A percentile compares a stretch with the other conserved stretches of the same genome.
phyloP scores from a whole-genome alignment of 768 basidiomycete genomes.

The Vararia minispora region DNA sequence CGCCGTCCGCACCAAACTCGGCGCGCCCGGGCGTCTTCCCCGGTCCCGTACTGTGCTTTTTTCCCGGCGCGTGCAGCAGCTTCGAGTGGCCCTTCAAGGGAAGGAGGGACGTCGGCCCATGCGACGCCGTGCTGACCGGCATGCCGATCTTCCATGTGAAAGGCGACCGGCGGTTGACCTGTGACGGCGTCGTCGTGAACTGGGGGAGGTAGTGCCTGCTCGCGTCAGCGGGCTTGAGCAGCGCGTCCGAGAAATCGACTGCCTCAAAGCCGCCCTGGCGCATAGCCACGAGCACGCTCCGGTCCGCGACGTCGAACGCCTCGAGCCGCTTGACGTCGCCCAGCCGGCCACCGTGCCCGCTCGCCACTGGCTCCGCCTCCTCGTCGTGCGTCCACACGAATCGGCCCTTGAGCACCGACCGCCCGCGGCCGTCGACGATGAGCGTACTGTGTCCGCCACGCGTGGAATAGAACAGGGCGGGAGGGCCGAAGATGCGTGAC shows the following conservation, averaged over 20 bases:
- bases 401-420: constrained; percentile 73
- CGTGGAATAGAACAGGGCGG: constrained; percentile 77
- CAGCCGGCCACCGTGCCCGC: constrained; percentile 45
- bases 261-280: constrained; percentile 80
- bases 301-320: constrained; percentile 66
- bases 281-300: constrained; percentile 75
- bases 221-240: constrained; percentile 70
- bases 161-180: constrained; percentile 56
- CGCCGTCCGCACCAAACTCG: constrained; percentile 40
- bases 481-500: constrained; percentile 76
- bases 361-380: constrained; percentile 24
- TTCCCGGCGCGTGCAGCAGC: constrained; percentile 21
- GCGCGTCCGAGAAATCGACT: constrained; percentile 68
- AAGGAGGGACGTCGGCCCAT: neutral
- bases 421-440: constrained; percentile 77
- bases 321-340: constrained; percentile 79
- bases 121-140: constrained; percentile 32
- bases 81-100: constrained; percentile 27
- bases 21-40: constrained; percentile 37
- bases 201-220: constrained; percentile 65
- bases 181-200: constrained; percentile 50
- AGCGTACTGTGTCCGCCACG: constrained; percentile 86
- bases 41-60: constrained; percentile 37
- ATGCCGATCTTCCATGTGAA: constrained; percentile 82
- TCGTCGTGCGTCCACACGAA: constrained; percentile 73